Evolutionary conservation across 2,329 filamentous ascomycete species (phyloP).

Genomic region (Paracorniculantispora psalliotae): DNA sequence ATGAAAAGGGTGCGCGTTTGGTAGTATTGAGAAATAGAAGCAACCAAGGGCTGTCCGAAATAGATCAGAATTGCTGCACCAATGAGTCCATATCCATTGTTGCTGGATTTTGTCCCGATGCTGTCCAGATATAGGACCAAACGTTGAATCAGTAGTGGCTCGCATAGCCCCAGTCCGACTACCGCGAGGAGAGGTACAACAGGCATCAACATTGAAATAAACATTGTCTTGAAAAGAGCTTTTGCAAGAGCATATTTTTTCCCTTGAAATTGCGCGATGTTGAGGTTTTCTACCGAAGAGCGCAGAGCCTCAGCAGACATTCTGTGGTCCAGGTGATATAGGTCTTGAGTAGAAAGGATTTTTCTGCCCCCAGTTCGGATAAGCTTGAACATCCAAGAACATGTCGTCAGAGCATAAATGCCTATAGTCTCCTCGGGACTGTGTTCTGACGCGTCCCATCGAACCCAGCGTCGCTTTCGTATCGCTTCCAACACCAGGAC

Average conservation of each 20-base stretch:
- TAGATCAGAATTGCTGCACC: slow-evolving; percentile 37
- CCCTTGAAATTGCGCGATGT: slow-evolving; percentile 23
- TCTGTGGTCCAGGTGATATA: slow-evolving; percentile 17
- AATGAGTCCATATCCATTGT: slow-evolving; percentile 34
- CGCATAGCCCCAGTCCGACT: slow-evolving; percentile 36
- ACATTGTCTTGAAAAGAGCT: slow-evolving; percentile 19
- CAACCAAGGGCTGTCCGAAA: slow-evolving; percentile 33
- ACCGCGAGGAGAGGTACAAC: slow-evolving; percentile 28
- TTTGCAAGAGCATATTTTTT: slow-evolving; percentile 22
- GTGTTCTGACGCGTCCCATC: slow-evolving; percentile 31
- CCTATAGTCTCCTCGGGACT: slow-evolving; percentile 34
- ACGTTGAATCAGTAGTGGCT: slow-evolving; percentile 38
- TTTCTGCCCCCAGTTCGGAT: slow-evolving; percentile 24
- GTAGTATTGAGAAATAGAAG: slow-evolving; percentile 34
- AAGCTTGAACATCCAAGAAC: slow-evolving; percentile 19
- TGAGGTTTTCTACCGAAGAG: slow-evolving; percentile 16
- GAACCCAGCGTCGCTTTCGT: slow-evolving; percentile 28
- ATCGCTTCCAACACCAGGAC: slow-evolving; percentile 32
- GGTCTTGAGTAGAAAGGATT: slow-evolving; percentile 22
- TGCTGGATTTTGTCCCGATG: slow-evolving; percentile 22
- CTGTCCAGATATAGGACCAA: slow-evolving; percentile 29
- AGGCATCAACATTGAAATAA: slow-evolving; percentile 24
- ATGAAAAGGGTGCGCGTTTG: slow-evolving; percentile 28
- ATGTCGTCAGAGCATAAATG: slow-evolving; percentile 23
- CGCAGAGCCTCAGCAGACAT: slow-evolving; percentile 12